A percentile compares a stretch with the other conserved stretches of the same genome.
Evolutionary conservation across 2,329 filamentous ascomycete genomes (phyloP).

Genomic region (Ilyonectria mors-panacis): DNA sequence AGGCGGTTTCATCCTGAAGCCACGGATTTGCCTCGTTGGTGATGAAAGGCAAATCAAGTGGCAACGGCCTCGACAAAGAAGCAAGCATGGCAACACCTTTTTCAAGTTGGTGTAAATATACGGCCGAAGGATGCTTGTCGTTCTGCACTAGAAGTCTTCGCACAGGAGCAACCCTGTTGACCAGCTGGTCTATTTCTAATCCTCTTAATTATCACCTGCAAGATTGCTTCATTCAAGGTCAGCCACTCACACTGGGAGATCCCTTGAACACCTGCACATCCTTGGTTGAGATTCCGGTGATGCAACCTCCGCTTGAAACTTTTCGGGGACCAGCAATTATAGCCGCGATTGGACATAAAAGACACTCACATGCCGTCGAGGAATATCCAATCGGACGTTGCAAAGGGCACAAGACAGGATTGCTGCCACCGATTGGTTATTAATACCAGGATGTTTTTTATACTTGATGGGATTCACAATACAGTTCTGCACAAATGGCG

Average conservation of each 20-base stretch:
- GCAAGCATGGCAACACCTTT: background rate
- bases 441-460: background rate
- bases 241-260: background rate
- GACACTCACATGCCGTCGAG: background rate
- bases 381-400: background rate
- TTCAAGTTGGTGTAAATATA: background rate
- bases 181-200: background rate
- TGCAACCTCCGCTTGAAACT: background rate
- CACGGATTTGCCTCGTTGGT: background rate
- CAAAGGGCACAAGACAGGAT: background rate
- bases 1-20: background rate
- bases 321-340: background rate
- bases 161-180: background rate
- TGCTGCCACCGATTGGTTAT: background rate
- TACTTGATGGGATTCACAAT: background rate
- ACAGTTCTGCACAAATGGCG: background rate
- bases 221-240: background rate
- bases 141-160: background rate
- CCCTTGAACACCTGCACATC: background rate
- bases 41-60: background rate
- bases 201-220: background rate
- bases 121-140: background rate
- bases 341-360: constrained; percentile 1
- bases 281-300: background rate
- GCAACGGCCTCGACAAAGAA: background rate